A percentile compares a stretch with the other conserved stretches of the same genome.
Evolutionary conservation across 1,139 yeast genomes (phyloP).

Genomic region (Meyerozyma athensensis): DNA sequence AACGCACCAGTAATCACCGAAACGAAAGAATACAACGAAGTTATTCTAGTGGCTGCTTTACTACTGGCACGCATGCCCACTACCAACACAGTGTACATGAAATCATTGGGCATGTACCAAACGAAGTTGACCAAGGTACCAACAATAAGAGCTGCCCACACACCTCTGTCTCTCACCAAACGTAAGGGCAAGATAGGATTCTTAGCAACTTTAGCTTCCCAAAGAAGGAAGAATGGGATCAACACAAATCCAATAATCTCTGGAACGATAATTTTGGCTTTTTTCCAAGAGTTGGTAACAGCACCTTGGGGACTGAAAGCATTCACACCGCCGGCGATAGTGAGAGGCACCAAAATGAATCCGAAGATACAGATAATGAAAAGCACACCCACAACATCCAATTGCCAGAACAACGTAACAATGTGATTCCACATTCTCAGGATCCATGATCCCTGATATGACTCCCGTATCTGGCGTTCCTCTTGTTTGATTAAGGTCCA

Average conservation of each 20-base stretch:
- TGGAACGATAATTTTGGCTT: slow-evolving; percentile 32
- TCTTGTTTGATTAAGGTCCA: slow-evolving; percentile 26
- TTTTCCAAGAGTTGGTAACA: slow-evolving; percentile 37
- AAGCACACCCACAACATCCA: slow-evolving; percentile 52
- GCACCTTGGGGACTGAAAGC: slow-evolving; percentile 15
- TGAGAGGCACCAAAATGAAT: slow-evolving; percentile 48
- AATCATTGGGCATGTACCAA: slow-evolving; percentile 68
- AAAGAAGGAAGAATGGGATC: slow-evolving; percentile 26
- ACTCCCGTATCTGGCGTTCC: slow-evolving; percentile 19
- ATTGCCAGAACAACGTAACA: slow-evolving; percentile 38
- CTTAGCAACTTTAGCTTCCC: slow-evolving; percentile 29
- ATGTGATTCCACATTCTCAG: slow-evolving; percentile 17
- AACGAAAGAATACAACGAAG: slow-evolving; percentile 59
- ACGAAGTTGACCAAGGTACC: slow-evolving; percentile 53
- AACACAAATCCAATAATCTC: slow-evolving; percentile 33
- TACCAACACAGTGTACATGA: slow-evolving; percentile 56
- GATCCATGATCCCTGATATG: slow-evolving; percentile 15
- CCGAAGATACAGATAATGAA: slow-evolving; percentile 49
- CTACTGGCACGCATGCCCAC: slow-evolving; percentile 58
- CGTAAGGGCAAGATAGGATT: slow-evolving; percentile 30
- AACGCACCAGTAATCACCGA: slow-evolving; percentile 59
- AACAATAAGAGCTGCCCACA: slow-evolving; percentile 44
- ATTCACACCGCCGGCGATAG: slow-evolving; percentile 54
- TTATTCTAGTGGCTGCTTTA: slow-evolving; percentile 62
- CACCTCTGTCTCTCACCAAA: slow-evolving; percentile 33